Evolutionary conservation across 2,329 filamentous ascomycete species (phyloP), one percentile per base, ranked within the genome.

Genomic region (Madurella fahalii): DNA sequence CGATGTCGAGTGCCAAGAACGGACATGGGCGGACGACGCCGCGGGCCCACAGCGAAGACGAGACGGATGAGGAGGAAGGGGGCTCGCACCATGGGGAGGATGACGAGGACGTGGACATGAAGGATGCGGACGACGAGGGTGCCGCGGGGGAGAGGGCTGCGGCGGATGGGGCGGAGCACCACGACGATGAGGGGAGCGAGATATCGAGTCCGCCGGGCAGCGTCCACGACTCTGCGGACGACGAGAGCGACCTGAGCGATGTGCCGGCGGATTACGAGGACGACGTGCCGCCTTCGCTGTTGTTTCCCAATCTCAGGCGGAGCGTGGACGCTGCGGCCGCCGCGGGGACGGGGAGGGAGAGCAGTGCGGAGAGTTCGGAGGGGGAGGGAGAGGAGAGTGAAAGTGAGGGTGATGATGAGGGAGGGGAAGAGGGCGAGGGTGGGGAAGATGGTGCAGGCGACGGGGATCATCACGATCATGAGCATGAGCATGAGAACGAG

Each of bases 201-300:
- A 53, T 61, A 32, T 81, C 74, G 47, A 84, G 82, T 53, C 77
- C 78, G 5, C 76, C 77, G 0, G 80, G 79, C 5, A 89, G 81
- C 56, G 71, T 84, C 8, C 81, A 85, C 56, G 83, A 86, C 57
- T 85, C 80, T 40, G 84, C 81, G 0, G 84, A 87, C 58, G 83
- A 86, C 52, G 85, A 88, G 67, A 87, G 84, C 64, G 85, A 87
- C 58, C 72, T 88, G 0, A 87, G 83, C 50, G 85, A 88, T 57
- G 79, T 84, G 4, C 75, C 82, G 25, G 71, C 78, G 4, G 79
- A 78, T 40, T 82, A 81, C 53, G 79, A 84, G 49, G 79, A 83
- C 43, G 78, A 84, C 40, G 76, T 78, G 31, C 79, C 79, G 1
- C 72, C 76, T 1, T 74, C 74, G 12, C 63, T 83, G 30, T 68